Conservation (phyloP, 2,329 filamentous ascomycete species). For the Colletotrichum higginsianum region DNA sequence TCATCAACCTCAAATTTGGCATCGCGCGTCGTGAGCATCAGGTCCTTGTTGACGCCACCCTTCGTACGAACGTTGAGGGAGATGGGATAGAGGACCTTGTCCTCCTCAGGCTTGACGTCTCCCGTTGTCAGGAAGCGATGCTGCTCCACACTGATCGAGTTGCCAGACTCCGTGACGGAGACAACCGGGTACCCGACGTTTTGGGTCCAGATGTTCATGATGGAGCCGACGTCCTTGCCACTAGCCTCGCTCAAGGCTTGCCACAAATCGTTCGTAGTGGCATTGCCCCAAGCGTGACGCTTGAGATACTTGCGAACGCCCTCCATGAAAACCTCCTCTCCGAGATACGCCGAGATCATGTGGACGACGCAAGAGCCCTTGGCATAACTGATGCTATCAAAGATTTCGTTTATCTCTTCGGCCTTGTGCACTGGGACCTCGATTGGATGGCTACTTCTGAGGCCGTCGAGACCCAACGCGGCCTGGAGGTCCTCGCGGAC, state of each 20-base stretch:
- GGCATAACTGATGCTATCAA: conserved; percentile 97
- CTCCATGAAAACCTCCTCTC: conserved; percentile 93
- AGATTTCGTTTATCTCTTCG: conserved; percentile 98
- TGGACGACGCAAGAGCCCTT: conserved; percentile 96
- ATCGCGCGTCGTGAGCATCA: conserved; percentile 76
- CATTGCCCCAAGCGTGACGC: conserved; percentile 98
- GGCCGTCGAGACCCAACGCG: conserved; percentile 88
- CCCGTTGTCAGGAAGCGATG: conserved; percentile 95
- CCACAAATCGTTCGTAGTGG: conserved; percentile 92
- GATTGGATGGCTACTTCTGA: conserved; percentile 95
- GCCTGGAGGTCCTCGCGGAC: conserved; percentile 93
- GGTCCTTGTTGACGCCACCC: conserved; percentile 83
- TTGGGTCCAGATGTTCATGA: conserved; percentile 98
- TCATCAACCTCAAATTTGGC: conserved; percentile 82
- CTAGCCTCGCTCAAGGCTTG: conserved; percentile 88
- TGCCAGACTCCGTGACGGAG: conserved; percentile 80
- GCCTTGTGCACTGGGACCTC: conserved; percentile 96
- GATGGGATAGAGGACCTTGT: conserved; percentile 88
- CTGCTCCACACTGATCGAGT: conserved; percentile 89
- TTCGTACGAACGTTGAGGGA: conserved; percentile 89
- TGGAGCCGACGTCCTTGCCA: conserved; percentile 89
- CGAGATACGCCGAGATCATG: conserved; percentile 97
- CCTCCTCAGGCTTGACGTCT: conserved; percentile 94
- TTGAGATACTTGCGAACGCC: conserved; percentile 92
- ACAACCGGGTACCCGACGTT: conserved; percentile 95